These are phyloP conservation scores for Thuidium tamariscinum DNA, from an alignment of 225 moss, liverwort and hornwort genomes.

Conservation along the genomic window DNA sequence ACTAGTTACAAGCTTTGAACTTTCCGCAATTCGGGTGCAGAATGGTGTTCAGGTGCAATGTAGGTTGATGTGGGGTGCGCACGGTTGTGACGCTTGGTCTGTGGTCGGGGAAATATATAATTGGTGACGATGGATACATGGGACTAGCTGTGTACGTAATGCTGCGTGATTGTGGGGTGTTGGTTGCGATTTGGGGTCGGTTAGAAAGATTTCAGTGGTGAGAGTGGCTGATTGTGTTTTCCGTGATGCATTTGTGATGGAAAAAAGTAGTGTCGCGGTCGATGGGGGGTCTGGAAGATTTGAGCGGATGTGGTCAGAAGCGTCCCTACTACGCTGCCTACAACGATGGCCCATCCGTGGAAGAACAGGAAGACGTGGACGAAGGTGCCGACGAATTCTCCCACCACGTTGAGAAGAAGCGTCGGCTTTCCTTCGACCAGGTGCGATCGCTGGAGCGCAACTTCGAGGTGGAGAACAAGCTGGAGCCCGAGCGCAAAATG, in stretches of 20 bases:
- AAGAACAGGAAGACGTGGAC: conserved; percentile 49
- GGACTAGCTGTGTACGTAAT: neutral
- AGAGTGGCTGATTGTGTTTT: neutral
- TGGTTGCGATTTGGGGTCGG: no score
- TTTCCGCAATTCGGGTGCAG: neutral
- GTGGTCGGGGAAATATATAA: neutral
- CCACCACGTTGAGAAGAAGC: conserved; percentile 78
- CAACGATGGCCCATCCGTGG: conserved; percentile 46
- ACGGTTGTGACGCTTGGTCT: neutral
- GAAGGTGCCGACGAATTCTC: conserved; percentile 63
- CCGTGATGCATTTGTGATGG: neutral
- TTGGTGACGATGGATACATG: neutral
- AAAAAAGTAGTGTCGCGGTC: conserved; percentile 28
- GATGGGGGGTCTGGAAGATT: conserved; percentile 38
- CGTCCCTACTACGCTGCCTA: conserved; percentile 46
- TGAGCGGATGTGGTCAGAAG: conserved; percentile 45
- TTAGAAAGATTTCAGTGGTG: neutral
- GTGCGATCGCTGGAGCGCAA: conserved; percentile 91
- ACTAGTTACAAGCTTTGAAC: neutral
- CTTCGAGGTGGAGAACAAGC: conserved; percentile 95
- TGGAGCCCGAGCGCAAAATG: conserved; percentile 98
- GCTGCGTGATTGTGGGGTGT: neutral
- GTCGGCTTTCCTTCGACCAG: conserved; percentile 80
- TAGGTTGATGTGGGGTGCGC: neutral
- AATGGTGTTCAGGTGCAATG: neutral